Evolutionary conservation across 2,329 filamentous ascomycete genomes (phyloP).

Genomic region (Aspergillus jensenii): DNA sequence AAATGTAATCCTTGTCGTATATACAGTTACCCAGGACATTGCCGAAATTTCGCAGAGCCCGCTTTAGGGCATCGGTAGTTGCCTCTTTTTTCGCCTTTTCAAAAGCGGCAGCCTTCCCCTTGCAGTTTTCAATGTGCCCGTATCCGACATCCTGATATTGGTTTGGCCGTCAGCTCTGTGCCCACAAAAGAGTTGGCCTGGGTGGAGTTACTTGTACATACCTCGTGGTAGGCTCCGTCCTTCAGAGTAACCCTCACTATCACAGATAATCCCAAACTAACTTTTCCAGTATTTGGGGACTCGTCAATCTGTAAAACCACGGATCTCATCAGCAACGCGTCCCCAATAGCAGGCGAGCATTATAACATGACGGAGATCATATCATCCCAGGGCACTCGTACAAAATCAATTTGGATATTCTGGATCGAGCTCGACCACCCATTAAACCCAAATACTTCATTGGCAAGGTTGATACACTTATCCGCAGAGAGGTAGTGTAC

Average conservation of each 20-base stretch:
- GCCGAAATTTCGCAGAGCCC: constrained; percentile 85
- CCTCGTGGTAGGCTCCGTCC: constrained; percentile 94
- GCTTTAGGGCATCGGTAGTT: constrained; percentile 89
- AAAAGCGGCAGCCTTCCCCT: constrained; percentile 91
- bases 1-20: constrained; percentile 92
- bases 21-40: constrained; percentile 98
- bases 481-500: constrained; percentile 95
- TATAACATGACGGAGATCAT: background rate
- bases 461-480: constrained; percentile 92
- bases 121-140: constrained; percentile 93
- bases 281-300: constrained; percentile 70
- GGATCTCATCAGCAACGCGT: constrained; percentile 1
- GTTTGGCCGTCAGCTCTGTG: background rate
- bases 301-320: constrained; percentile 65
- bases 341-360: background rate
- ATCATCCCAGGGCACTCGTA: constrained; percentile 33
- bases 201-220: constrained; percentile 22
- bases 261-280: constrained; percentile 83
- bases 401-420: constrained; percentile 92
- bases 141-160: constrained; percentile 76
- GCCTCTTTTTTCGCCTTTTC: constrained; percentile 99
- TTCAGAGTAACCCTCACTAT: constrained; percentile 86
- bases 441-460: constrained; percentile 95
- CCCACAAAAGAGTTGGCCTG: constrained; percentile 1
- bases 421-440: constrained; percentile 97